These are phyloP conservation scores for Flaveria floridana DNA, from an alignment of 140 eudicot genomes.

Conservation along the genomic window DNA sequence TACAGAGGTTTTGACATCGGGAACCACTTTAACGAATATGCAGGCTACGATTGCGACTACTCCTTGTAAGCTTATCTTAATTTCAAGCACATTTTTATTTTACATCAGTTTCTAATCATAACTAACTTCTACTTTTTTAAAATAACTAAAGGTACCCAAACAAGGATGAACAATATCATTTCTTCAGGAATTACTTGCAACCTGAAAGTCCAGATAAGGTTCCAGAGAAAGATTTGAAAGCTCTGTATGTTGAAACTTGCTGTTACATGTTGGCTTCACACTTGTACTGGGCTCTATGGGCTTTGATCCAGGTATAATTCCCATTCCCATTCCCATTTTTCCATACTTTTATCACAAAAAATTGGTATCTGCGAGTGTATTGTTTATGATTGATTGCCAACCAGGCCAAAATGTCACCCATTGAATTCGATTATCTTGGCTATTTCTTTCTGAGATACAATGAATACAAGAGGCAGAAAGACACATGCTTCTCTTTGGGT, in stretches of 20 bases:
- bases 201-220: conserved; percentile 70
- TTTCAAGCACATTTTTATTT: neutral
- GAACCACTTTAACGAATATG: conserved; percentile 95
- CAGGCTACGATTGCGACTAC: conserved; percentile 96
- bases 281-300: conserved; percentile 97
- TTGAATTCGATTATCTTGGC: conserved; percentile 82
- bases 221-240: conserved; percentile 52
- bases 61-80: conserved; percentile 56
- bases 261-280: conserved; percentile 87
- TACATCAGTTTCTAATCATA: neutral
- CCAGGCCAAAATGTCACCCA: conserved; percentile 96
- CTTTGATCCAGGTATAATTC: conserved; percentile 76
- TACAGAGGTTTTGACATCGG: conserved; percentile 98
- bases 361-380: neutral
- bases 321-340: neutral
- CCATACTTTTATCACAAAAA: neutral
- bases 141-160: conserved; percentile 65
- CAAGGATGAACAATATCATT: conserved; percentile 77
- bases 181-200: conserved; percentile 79
- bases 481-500: conserved; percentile 42
- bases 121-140: conserved; percentile 5
- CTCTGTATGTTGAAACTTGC: conserved; percentile 72
- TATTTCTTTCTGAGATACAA: conserved; percentile 83
- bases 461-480: conserved; percentile 78
- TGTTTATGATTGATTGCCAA: neutral